Percentiles rank a stretch among this genome's conserved stretches.
Evolutionary conservation across 2,329 filamentous ascomycete genomes (phyloP).

Genomic region (Alternaria sp.): DNA sequence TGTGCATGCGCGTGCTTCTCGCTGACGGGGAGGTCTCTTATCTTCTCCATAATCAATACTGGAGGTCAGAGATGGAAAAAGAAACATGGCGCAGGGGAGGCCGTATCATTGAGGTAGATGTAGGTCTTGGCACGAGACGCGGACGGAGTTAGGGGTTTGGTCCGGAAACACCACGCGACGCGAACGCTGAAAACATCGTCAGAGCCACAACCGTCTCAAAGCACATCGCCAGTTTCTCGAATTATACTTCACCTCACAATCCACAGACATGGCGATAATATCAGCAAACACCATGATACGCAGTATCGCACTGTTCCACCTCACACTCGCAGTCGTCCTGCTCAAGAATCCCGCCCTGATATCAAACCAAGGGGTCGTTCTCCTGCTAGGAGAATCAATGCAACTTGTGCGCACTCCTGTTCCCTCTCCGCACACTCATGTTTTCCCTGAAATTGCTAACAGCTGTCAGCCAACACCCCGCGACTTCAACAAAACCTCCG

Average conservation of each 20-base stretch:
- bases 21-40: not conserved
- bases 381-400: conserved; percentile 83
- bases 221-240: not conserved
- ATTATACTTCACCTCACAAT: not conserved
- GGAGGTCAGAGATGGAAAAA: not conserved
- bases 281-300: conserved; percentile 83
- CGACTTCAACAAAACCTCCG: conserved; percentile 72
- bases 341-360: conserved; percentile 75
- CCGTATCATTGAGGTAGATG: conserved; percentile 6
- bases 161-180: conserved; percentile 15
- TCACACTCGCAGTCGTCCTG: conserved; percentile 85
- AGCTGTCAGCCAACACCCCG: conserved; percentile 66
- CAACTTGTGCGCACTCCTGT: conserved; percentile 67
- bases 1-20: not conserved
- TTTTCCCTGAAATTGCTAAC: conserved; percentile 3
- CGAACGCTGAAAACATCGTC: conserved; percentile 1
- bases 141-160: conserved; percentile 28
- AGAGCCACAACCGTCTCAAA: conserved; percentile 1
- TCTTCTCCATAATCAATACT: conserved; percentile 19
- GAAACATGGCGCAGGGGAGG: not conserved
- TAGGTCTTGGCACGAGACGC: conserved; percentile 8
- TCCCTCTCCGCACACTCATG: not conserved
- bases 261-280: conserved; percentile 75
- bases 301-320: conserved; percentile 81
- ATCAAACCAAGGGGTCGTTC: conserved; percentile 81